Percentiles rank a stretch among this genome's conserved stretches.
phyloP scores from a whole-genome alignment of 805 yeast species.

The Torulaspora franciscae region DNA sequence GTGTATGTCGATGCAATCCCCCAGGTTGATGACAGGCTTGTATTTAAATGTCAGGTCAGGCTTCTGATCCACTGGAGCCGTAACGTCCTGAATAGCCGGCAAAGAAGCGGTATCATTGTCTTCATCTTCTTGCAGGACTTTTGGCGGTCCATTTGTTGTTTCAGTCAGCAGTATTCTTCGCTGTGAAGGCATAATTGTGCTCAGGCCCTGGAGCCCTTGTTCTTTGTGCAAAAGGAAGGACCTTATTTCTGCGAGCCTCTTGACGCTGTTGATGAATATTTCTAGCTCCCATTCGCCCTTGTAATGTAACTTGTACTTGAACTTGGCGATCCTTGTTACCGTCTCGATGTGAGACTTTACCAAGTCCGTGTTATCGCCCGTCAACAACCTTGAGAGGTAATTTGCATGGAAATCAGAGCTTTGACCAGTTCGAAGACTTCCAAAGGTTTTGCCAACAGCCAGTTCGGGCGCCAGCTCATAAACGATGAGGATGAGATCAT shows the following conservation, averaged over 20 bases:
- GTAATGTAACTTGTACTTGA: slow-evolving; percentile 27
- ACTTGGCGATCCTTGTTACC: slow-evolving; percentile 27
- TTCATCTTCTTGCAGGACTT: slow-evolving; percentile 14
- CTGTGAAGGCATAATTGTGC: slow-evolving; percentile 7
- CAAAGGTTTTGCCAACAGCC: slow-evolving; percentile 18
- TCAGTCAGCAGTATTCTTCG: slow-evolving; percentile 10
- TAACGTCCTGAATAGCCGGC: background rate
- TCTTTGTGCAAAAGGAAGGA: slow-evolving; percentile 21
- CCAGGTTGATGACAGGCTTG: slow-evolving; percentile 23
- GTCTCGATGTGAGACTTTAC: slow-evolving; percentile 19
- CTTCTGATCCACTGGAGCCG: slow-evolving; percentile 19
- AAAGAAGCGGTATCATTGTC: background rate
- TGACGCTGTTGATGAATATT: slow-evolving; percentile 27
- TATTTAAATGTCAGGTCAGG: slow-evolving; percentile 25
- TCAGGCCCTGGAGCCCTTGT: background rate
- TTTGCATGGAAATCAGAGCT: slow-evolving; percentile 21
- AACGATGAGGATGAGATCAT: slow-evolving; percentile 26
- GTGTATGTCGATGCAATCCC: slow-evolving; percentile 30
- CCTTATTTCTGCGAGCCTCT: slow-evolving; percentile 25
- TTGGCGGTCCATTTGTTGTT: slow-evolving; percentile 4
- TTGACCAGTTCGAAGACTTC: slow-evolving; percentile 28
- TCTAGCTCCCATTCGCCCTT: slow-evolving; percentile 32
- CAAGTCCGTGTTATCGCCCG: slow-evolving; percentile 3
- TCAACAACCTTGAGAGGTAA: slow-evolving; percentile 12
- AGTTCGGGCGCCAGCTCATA: slow-evolving; percentile 29